Evolutionary conservation across 139 green algal genomes (phyloP), one percentile per base, ranked within the genome.

Genomic region (Chlorokybus atmophyticus): DNA sequence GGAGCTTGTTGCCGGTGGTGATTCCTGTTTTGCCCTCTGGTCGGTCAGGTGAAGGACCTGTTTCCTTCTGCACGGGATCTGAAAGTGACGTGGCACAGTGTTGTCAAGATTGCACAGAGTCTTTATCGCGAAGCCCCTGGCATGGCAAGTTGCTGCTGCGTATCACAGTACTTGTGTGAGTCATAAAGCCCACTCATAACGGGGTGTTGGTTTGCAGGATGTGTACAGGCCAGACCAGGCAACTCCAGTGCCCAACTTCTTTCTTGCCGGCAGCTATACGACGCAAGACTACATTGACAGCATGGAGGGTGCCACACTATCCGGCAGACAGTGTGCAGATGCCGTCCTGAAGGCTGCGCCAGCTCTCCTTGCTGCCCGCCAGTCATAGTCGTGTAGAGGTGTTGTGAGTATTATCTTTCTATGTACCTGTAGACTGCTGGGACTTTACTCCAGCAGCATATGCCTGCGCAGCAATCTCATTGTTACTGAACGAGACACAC

Each of bases 271-370:
- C 26, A 81, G 57, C 44, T 96, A 96, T 77, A 96, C 88, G 40
- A 93, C 24, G 17, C 48, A 64, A 38, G 88, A 96, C 77, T 96
- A 96, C 80, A 95, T 96, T 32, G 88, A 96, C 66, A 88, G 75
- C 51, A 96, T 96, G 88, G 88, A 96, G 82, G 88, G 88, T 6
- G 88, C 88, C 32, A 96, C 88, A 1, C 73, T 96, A 29, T 91
- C 79, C 31, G 87, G 87, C 17, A 24, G 62, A 19, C 67, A 68
- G 35, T 44, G 35, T 14, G 35, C 35, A 14, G 35, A 44, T 14
- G 35, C 10, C 10, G 35, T 44, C 10, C 35, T 44, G 10, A 44
- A 44, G 35, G n/a, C n/a, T n/a, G n/a, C n/a, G n/a, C n/a, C n/a
- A n/a, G n/a, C n/a, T n/a, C n/a, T n/a, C n/a, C n/a, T n/a, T n/a